Evolutionary conservation across 2,329 filamentous ascomycete species (phyloP).

Genomic region (Cercospora zeae-maydis): DNA sequence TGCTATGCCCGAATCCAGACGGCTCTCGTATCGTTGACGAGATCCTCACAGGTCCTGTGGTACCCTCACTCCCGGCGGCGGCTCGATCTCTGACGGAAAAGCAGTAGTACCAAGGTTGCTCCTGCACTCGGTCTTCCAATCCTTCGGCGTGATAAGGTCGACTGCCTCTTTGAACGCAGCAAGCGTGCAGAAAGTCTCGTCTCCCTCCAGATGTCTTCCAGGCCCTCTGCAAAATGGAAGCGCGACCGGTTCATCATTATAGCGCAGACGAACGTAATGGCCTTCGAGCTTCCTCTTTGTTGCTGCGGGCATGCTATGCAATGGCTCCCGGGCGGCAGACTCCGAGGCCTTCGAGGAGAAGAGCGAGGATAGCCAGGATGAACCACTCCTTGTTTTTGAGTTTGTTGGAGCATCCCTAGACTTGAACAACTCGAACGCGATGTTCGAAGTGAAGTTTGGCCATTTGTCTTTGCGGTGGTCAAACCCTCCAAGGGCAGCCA

Average conservation of each 20-base stretch:
- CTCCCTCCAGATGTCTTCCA: constrained; percentile 80
- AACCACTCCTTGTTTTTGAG: constrained; percentile 16
- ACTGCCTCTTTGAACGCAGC: constrained; percentile 89
- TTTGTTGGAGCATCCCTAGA: constrained; percentile 40
- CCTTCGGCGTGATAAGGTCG: constrained; percentile 78
- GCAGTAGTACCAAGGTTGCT: constrained; percentile 55
- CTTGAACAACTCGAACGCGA: constrained; percentile 86
- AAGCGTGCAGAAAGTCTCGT: constrained; percentile 87
- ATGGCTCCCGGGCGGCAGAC: constrained; percentile 50
- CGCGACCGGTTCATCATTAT: constrained; percentile 79
- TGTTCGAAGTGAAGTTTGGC: constrained; percentile 90
- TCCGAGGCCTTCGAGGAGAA: constrained; percentile 23
- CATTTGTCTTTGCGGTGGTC: constrained; percentile 62
- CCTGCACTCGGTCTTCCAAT: constrained; percentile 68
- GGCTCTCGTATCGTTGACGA: neutral
- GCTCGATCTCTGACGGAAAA: constrained; percentile 19
- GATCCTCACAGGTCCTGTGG: neutral
- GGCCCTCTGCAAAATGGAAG: constrained; percentile 74
- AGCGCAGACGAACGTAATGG: constrained; percentile 85
- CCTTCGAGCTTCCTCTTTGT: constrained; percentile 63
- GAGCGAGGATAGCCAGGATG: constrained; percentile 31
- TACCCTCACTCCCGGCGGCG: constrained; percentile 16
- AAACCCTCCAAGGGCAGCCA: constrained; percentile 77
- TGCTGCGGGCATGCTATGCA: constrained; percentile 52
- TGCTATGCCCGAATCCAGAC: neutral